Base-by-base conservation (phyloP, 768 basidiomycete genomes). In the Tylopilus rubrobrunneus region DNA sequence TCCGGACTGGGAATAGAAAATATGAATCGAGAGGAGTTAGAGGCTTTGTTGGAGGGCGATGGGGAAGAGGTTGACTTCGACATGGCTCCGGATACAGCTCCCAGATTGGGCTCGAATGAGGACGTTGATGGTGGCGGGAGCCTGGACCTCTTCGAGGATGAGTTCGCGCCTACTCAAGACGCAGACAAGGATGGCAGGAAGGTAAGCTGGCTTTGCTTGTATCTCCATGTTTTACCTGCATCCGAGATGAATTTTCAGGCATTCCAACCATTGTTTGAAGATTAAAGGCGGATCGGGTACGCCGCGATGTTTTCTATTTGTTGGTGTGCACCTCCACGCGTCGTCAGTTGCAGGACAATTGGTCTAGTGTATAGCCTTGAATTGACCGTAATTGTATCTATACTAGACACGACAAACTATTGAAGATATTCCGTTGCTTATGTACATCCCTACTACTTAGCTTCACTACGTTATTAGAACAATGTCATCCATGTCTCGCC, bases 1-100 rank as follows among this genome's bases (percentile, higher is more conserved):
- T 82, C 84, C 1, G 87, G 87, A 5, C 70, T 91, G 28, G 86
- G 84, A 3, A 73, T 85, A 23, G 86, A 88, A 61, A 63, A 76
- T 55, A 87, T 90, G 87, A 73, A 76, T 53, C 75, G 68, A 6
- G 77, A 81, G 23, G 86, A 89, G 63, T 67, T 89, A 34, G 75
- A 72, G 21, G 81, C 77, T 25, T 66, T 72, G 66, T 45, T 72
- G 34, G 71, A 71, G 27, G 71, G 69, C 40, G 67, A 71, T 4
- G 71, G 62, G 2, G 67, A 71, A 41, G 69, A 72, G 51, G 64
- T 72, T 42, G 69, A 47, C n/a, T 59, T 69, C 57, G 53, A 61
- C 27, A 33, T 62, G 12, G 19, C 37, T 17, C 63, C 48, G 36
- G 56, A 50, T 15, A 36, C 34, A 40, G 46, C 36, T 15, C 31